Conservation (phyloP, 305 asterid genomes). For the Ilex paraguariensis region DNA sequence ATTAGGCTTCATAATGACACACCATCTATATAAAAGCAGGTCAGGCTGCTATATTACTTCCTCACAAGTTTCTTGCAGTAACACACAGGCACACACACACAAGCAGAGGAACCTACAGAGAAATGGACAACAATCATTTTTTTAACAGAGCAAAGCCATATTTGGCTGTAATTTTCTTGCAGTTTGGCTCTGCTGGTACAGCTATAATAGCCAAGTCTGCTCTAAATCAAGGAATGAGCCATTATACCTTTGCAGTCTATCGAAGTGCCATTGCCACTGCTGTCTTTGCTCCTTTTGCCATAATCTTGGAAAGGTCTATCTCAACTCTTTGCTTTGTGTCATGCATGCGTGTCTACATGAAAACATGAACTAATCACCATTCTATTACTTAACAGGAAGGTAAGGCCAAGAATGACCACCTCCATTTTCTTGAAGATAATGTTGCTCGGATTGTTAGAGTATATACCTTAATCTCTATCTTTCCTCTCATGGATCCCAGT, state of each 20-base stretch:
- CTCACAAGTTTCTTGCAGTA: too few relatives aligned
- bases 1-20: too few relatives aligned
- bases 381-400: conserved; percentile 39
- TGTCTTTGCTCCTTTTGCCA: conserved; percentile 54
- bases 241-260: conserved; percentile 52
- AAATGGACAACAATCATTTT: background rate
- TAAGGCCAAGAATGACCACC: conserved; percentile 54
- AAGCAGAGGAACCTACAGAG: too few relatives aligned
- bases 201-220: conserved; percentile 57
- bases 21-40: too few relatives aligned
- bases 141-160: conserved; percentile 29
- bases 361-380: background rate
- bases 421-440: conserved; percentile 45
- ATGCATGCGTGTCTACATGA: background rate
- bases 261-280: conserved; percentile 46
- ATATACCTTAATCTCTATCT: conserved; percentile 5
- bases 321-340: background rate
- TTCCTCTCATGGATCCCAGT: background rate
- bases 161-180: conserved; percentile 44
- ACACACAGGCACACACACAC: too few relatives aligned
- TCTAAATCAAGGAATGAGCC: conserved; percentile 57
- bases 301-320: conserved; percentile 49
- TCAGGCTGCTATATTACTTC: too few relatives aligned
- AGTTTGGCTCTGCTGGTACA: conserved; percentile 62
- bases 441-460: conserved; percentile 68